A percentile compares a stretch with the other conserved stretches of the same genome.
Conservation (phyloP, 2,329 filamentous ascomycete species). For the Alternaria sp. region DNA sequence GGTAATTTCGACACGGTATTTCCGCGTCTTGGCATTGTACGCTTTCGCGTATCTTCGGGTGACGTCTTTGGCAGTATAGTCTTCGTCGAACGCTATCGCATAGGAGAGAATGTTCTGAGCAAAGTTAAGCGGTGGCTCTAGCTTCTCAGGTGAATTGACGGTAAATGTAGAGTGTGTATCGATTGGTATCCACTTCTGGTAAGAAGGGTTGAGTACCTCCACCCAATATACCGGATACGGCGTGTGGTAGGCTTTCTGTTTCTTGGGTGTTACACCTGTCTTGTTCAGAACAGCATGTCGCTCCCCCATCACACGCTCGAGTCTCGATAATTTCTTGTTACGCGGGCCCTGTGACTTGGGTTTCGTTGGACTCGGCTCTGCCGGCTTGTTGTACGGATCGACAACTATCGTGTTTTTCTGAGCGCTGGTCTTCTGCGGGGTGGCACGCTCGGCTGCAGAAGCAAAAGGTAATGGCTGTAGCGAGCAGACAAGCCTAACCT, state of each 20-base stretch:
- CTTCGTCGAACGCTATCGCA: slow-evolving; percentile 82
- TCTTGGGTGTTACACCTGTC: slow-evolving; percentile 42
- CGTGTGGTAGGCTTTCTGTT: slow-evolving; percentile 68
- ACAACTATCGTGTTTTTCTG: slow-evolving; percentile 33
- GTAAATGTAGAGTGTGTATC: slow-evolving; percentile 84
- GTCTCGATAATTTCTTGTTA: slow-evolving; percentile 40
- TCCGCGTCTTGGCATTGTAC: slow-evolving; percentile 89
- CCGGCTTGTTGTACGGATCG: slow-evolving; percentile 40
- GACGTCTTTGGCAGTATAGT: slow-evolving; percentile 80
- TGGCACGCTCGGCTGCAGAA: slow-evolving; percentile 44
- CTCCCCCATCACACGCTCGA: slow-evolving; percentile 42
- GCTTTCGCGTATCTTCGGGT: slow-evolving; percentile 86
- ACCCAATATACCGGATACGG: slow-evolving; percentile 90
- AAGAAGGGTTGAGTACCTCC: slow-evolving; percentile 82
- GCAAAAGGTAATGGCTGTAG: slow-evolving; percentile 80
- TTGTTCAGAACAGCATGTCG: slow-evolving; percentile 32
- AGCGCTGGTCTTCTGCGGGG: slow-evolving; percentile 30
- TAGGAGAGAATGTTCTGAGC: slow-evolving; percentile 79
- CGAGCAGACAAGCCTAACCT: slow-evolving; percentile 85
- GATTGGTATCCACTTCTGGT: slow-evolving; percentile 90
- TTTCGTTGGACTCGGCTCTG: slow-evolving; percentile 23
- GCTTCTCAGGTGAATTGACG: slow-evolving; percentile 73
- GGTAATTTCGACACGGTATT: slow-evolving; percentile 75
- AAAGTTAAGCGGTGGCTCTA: slow-evolving; percentile 86
- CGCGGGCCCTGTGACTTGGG: slow-evolving; percentile 27